These are phyloP conservation scores for Neurospora intermedia DNA, from an alignment of 495 filamentous ascomycete genomes.

Conservation along the genomic window DNA sequence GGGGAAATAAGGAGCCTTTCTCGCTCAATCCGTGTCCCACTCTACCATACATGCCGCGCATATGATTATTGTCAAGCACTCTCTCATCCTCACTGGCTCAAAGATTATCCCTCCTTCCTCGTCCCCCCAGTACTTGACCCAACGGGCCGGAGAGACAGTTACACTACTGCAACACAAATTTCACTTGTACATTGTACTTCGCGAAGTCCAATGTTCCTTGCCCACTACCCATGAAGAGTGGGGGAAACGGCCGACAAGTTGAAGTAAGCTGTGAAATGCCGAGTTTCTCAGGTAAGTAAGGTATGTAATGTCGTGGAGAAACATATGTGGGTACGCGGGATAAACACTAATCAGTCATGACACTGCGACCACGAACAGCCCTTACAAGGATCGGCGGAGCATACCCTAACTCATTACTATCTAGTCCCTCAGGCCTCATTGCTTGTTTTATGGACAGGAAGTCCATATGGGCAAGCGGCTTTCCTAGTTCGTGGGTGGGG, in stretches of 20 bases:
- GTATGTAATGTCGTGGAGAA: neutral
- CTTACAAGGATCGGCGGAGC: neutral
- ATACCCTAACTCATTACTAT: neutral
- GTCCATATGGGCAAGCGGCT: neutral
- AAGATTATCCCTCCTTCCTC: neutral
- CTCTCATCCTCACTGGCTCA: neutral
- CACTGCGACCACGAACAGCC: neutral
- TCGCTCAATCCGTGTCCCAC: neutral
- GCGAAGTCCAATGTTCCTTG: neutral
- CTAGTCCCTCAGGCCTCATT: neutral
- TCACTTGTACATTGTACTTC: neutral
- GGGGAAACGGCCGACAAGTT: neutral
- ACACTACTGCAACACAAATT: neutral
- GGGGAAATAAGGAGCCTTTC: neutral
- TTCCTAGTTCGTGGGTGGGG: neutral
- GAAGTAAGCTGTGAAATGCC: neutral
- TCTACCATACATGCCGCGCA: neutral
- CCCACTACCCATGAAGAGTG: neutral
- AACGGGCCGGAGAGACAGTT: neutral
- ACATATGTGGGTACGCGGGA: neutral
- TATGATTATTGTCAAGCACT: neutral
- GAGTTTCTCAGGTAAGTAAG: neutral
- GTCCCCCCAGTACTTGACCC: neutral
- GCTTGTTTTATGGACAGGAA: neutral
- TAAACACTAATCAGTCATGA: neutral